Percentiles rank a stretch among this genome's conserved stretches.
phyloP scores from a whole-genome alignment of 768 basidiomycete genomes.

The Boletus bicolor region DNA sequence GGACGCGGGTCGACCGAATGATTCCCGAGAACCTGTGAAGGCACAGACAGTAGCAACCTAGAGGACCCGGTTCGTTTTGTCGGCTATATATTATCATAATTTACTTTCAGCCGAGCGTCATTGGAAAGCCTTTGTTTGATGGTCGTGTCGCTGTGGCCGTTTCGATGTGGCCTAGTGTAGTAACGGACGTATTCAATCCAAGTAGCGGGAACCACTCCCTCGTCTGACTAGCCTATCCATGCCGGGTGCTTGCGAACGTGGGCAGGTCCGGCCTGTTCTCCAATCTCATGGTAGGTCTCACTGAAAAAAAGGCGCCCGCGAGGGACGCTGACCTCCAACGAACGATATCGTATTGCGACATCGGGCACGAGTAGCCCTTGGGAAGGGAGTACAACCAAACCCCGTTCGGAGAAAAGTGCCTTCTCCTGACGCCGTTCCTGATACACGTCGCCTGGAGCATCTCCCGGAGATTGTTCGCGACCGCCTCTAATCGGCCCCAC shows the following conservation, averaged over 20 bases:
- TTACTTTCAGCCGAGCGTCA: too few relatives aligned
- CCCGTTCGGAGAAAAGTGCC: slow-evolving; percentile 57
- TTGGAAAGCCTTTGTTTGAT: too few relatives aligned
- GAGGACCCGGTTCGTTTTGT: too few relatives aligned
- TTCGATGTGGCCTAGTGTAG: too few relatives aligned
- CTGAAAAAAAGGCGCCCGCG: neutral
- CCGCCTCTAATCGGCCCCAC: slow-evolving; percentile 29
- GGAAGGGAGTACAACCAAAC: slow-evolving; percentile 88
- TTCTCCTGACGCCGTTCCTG: slow-evolving; percentile 65
- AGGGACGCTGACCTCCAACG: neutral
- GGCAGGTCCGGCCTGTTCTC: slow-evolving; percentile 70
- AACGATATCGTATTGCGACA: neutral
- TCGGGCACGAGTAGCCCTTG: slow-evolving; percentile 50
- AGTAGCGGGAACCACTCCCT: slow-evolving; percentile 28
- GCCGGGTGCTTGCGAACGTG: slow-evolving; percentile 50
- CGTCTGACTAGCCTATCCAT: slow-evolving; percentile 39
- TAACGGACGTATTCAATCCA: too few relatives aligned
- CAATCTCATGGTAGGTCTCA: slow-evolving; percentile 61
- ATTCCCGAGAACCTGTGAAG: neutral
- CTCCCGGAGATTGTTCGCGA: slow-evolving; percentile 55
- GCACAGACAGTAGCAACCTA: too few relatives aligned
- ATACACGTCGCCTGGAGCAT: slow-evolving; percentile 59
- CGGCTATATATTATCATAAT: too few relatives aligned
- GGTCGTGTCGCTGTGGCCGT: too few relatives aligned
- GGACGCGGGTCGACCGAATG: neutral